Evolutionary conservation across 2,329 filamentous ascomycete genomes (phyloP).

Genomic region (Coniochaeta sp.): DNA sequence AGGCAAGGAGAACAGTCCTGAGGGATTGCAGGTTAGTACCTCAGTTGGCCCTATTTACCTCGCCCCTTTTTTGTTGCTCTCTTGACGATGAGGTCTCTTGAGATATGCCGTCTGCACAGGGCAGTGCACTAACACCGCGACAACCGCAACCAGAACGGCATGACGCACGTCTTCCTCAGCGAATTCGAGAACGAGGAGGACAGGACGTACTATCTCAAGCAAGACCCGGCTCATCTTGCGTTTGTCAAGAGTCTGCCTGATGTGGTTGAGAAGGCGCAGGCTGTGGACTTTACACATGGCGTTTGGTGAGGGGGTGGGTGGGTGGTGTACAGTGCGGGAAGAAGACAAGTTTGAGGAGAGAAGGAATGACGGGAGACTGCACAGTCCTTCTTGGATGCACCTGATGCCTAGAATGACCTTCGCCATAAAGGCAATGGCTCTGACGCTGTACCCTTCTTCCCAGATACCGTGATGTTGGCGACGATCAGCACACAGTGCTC

Average conservation of each 20-base stretch:
- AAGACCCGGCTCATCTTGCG: slow-evolving; percentile 56
- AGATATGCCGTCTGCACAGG: background rate
- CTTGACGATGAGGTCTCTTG: too few species aligned
- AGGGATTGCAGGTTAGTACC: slow-evolving; percentile 57
- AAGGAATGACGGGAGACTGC: too few species aligned
- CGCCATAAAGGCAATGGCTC: too few species aligned
- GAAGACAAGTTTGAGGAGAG: background rate
- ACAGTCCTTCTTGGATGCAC: too few species aligned
- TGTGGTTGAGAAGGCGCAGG: slow-evolving; percentile 45
- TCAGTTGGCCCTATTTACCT: too few species aligned
- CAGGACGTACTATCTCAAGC: slow-evolving; percentile 59
- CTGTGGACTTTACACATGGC: slow-evolving; percentile 54
- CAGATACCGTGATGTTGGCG: too few species aligned
- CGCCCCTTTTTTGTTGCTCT: too few species aligned
- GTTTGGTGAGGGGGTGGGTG: slow-evolving; percentile 18
- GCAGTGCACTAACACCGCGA: background rate
- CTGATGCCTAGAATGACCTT: too few species aligned
- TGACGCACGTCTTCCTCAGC: slow-evolving; percentile 63
- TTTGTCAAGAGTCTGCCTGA: slow-evolving; percentile 47
- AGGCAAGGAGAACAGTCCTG: slow-evolving; percentile 55
- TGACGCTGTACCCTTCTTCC: too few species aligned
- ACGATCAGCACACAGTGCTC: background rate
- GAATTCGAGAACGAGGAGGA: slow-evolving; percentile 60
- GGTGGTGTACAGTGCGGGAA: background rate
- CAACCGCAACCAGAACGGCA: slow-evolving; percentile 44